Evolutionary conservation across 805 yeast species (phyloP), one percentile per base, ranked within the genome.

Genomic region (Danielia reshetovae): DNA sequence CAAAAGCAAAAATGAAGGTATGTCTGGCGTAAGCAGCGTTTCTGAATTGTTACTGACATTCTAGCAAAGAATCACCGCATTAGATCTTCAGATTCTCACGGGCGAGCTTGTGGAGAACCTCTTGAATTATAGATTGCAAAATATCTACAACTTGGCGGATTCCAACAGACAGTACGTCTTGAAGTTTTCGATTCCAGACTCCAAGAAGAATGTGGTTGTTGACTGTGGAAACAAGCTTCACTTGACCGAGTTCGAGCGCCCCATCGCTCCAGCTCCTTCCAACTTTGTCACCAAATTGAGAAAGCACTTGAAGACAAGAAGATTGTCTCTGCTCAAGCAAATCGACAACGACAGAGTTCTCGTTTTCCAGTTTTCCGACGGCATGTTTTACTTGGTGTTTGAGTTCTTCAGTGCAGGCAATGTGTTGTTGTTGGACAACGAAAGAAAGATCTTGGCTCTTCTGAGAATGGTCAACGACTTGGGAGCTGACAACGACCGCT

Each of bases 391-490:
- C 48, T 62, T 90, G 44, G 95, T 86, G 0, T 59, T 90, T 34
- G 98, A 90, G 58, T 90, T 90, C 51, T 90, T 89, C 64, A 85
- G 96, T 54, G 96, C 96, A 3, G 98, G 98, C 18, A 90, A 90
- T 54, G 75, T 90, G 35, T 65, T 90, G 13, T 66, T 90, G 14
- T 66, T 90, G 42, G 94, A 90, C 56, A 71, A 76, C 18, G 72
- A 80, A 14, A 58, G 68, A 40, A 79, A 74, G 48, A 87, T 89
- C 32, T 48, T 88, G 49, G 68, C 90, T 0, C 61, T 88, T 18
- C 89, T 84, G 53, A 76, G 97, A 59, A 63, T 82, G 15, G 96
- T 87, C 7, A 76, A 76, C 22, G 94, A 84, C 35, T 75, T 79
- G 49, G 84, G 75, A 24, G 40, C 47, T 7, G 77, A 76, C 43